Percentiles rank a stretch among this genome's conserved stretches.
Conservation (phyloP, 2,329 filamentous ascomycete species). For the Meredithiella fracta region DNA sequence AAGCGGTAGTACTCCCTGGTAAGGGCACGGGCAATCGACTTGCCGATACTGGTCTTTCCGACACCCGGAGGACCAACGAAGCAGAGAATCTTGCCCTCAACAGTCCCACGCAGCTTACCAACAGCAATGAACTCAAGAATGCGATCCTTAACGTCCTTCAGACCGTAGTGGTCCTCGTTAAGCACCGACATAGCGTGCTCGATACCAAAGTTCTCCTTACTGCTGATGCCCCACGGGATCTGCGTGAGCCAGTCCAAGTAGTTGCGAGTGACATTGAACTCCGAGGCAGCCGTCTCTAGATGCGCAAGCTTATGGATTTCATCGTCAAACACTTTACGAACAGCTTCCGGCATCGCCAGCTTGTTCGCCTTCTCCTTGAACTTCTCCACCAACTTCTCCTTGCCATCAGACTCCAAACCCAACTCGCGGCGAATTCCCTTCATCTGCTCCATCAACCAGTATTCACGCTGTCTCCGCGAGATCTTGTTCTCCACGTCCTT, state of each 20-base stretch:
- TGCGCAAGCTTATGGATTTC: slow-evolving; percentile 95
- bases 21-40: slow-evolving; percentile 86
- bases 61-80: slow-evolving; percentile 95
- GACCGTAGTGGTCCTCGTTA: slow-evolving; percentile 89
- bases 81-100: slow-evolving; percentile 96
- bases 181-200: slow-evolving; percentile 77
- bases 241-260: slow-evolving; percentile 98
- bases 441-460: slow-evolving; percentile 99
- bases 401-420: slow-evolving; percentile 92
- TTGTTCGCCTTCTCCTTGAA: slow-evolving; percentile 92
- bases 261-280: slow-evolving; percentile 97
- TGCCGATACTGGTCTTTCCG: slow-evolving; percentile 96
- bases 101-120: slow-evolving; percentile 87
- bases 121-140: slow-evolving; percentile 98
- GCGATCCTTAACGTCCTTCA: slow-evolving; percentile 96
- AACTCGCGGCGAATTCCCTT: slow-evolving; percentile 93
- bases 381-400: slow-evolving; percentile 93
- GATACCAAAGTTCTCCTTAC: slow-evolving; percentile 92
- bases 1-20: slow-evolving; percentile 97
- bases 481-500: slow-evolving; percentile 98
- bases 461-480: slow-evolving; percentile 90
- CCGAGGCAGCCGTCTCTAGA: slow-evolving; percentile 84
- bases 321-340: slow-evolving; percentile 95
- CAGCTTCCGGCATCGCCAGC: slow-evolving; percentile 88
- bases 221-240: slow-evolving; percentile 91